Evolutionary conservation across 1,139 yeast genomes (phyloP).

Genomic region (Debaryomyces sp.): DNA sequence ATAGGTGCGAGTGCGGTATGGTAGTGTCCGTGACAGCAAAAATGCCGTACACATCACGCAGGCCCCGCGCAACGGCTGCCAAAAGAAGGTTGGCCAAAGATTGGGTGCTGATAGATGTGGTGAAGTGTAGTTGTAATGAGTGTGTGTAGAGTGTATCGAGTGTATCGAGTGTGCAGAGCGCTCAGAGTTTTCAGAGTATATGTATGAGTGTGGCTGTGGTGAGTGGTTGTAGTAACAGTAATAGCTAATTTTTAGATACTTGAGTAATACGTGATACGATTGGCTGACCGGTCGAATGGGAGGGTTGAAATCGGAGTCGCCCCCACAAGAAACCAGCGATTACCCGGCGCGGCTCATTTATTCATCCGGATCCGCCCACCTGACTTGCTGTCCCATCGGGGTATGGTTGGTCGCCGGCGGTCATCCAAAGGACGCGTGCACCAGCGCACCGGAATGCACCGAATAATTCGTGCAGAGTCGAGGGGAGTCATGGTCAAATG

Average conservation of each 20-base stretch:
- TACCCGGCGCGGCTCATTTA: background rate
- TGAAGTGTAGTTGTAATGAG: no score
- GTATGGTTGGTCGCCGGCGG: background rate
- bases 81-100: background rate
- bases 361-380: background rate
- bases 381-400: background rate
- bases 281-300: background rate
- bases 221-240: no score
- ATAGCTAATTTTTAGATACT: no score
- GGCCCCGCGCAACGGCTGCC: background rate
- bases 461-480: background rate
- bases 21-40: background rate
- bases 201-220: no score
- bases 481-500: background rate
- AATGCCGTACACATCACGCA: conserved; percentile 1
- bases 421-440: background rate
- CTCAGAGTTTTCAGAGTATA: no score
- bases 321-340: background rate
- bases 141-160: no score
- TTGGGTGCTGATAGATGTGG: background rate
- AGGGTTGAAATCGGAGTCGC: background rate
- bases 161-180: no score
- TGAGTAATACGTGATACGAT: background rate
- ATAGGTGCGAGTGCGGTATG: background rate
- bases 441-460: background rate